Percentiles rank a stretch among this genome's conserved stretches.
phyloP scores from a whole-genome alignment of 2,329 filamentous ascomycete genomes.

The Westerdykella ornata region DNA sequence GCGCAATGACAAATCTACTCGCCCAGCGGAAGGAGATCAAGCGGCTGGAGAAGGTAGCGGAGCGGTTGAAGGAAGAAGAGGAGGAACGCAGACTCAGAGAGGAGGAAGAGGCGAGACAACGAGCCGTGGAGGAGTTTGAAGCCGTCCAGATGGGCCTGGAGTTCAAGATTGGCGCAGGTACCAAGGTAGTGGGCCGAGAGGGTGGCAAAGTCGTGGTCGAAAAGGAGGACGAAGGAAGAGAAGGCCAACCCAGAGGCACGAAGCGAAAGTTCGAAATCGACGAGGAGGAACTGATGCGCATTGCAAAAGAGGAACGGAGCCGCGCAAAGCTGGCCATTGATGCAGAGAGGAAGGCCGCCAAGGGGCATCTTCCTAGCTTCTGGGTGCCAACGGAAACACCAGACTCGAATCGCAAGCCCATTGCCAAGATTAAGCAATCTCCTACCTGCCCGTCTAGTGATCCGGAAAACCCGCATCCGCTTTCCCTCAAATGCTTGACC shows the following conservation, averaged over 20 bases:
- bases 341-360: constrained; percentile 60
- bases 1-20: constrained; percentile 83
- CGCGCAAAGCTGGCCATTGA: constrained; percentile 65
- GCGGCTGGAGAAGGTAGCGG: constrained; percentile 61
- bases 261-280: constrained; percentile 80
- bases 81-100: constrained; percentile 54
- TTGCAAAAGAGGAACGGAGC: constrained; percentile 62
- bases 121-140: constrained; percentile 77
- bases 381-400: constrained; percentile 87
- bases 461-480: constrained; percentile 59
- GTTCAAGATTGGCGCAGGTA: constrained; percentile 33
- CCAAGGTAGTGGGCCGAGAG: constrained; percentile 37
- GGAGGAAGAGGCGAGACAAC: constrained; percentile 62
- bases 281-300: constrained; percentile 64
- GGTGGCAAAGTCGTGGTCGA: constrained; percentile 42
- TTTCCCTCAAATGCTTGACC: constrained; percentile 73
- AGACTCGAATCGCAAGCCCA: constrained; percentile 44
- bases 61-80: constrained; percentile 55
- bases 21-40: constrained; percentile 89
- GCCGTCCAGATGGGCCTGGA: constrained; percentile 63
- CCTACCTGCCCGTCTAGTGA: constrained; percentile 73
- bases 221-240: constrained; percentile 22
- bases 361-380: constrained; percentile 72
- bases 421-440: constrained; percentile 49
- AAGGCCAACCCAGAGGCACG: constrained; percentile 38